Evolutionary conservation across 345 rosid species (phyloP).

Genomic region (Dipteronia dyeriana): DNA sequence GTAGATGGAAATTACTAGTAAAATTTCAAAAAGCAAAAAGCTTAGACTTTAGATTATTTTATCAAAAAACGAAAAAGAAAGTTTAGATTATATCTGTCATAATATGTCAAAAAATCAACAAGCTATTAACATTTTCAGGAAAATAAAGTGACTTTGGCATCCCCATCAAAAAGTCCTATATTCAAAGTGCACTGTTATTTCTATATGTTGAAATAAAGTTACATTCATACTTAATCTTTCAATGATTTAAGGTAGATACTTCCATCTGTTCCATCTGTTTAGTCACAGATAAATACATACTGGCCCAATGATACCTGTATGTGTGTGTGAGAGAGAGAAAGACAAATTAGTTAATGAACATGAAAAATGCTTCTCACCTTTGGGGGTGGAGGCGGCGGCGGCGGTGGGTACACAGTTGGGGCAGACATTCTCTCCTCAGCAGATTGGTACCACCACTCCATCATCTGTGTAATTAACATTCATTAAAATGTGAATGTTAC

Average conservation of each 20-base stretch:
- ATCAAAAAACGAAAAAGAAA: background rate
- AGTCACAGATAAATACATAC: background rate
- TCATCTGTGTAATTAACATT: slow-evolving; percentile 59
- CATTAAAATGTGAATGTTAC: background rate
- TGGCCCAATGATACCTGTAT: background rate
- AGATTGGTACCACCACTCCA: slow-evolving; percentile 99
- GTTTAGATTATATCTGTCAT: background rate
- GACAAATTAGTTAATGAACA: background rate
- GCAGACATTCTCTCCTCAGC: slow-evolving; percentile 99
- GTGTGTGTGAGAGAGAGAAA: slow-evolving; percentile 11
- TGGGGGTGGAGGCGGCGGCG: slow-evolving; percentile 96
- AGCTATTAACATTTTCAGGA: background rate
- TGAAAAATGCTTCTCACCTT: slow-evolving; percentile 44
- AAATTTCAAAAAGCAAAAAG: background rate
- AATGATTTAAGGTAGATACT: background rate
- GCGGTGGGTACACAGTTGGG: slow-evolving; percentile 95
- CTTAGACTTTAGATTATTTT: no score
- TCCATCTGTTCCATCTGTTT: no score
- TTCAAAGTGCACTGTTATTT: background rate
- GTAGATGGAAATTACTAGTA: background rate
- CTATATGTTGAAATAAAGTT: background rate
- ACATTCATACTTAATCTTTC: background rate
- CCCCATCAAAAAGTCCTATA: background rate
- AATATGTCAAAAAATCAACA: background rate
- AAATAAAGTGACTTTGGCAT: background rate